Percentiles rank a stretch among this genome's conserved stretches.
Evolutionary conservation across 768 basidiomycete species (phyloP).

Genomic region (Phlebiopsis gigantea): DNA sequence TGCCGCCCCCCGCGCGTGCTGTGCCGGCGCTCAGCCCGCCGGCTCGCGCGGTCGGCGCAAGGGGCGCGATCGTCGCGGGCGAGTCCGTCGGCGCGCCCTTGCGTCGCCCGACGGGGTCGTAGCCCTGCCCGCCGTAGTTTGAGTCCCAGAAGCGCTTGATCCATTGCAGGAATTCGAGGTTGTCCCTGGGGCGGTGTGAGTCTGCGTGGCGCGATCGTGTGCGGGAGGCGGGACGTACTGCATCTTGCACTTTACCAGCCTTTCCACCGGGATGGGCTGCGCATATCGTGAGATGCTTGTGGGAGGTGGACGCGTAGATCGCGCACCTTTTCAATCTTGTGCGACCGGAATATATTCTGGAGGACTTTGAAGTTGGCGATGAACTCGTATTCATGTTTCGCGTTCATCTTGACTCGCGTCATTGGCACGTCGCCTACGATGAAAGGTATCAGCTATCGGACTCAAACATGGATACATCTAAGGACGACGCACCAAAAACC

Average conservation of each 20-base stretch:
- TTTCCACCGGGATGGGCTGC: constrained; percentile 94
- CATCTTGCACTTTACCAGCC: constrained; percentile 97
- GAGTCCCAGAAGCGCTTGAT: constrained; percentile 93
- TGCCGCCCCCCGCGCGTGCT: constrained; percentile 52
- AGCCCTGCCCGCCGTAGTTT: constrained; percentile 82
- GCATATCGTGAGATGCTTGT: constrained; percentile 7
- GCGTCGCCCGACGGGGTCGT: constrained; percentile 80
- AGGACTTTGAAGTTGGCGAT: constrained; percentile 93
- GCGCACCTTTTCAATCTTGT: constrained; percentile 90
- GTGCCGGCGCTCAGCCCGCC: constrained; percentile 27
- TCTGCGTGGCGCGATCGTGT: background rate
- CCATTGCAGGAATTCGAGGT: constrained; percentile 98
- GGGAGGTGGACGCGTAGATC: background rate
- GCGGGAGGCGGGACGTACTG: constrained; percentile 54
- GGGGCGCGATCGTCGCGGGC: constrained; percentile 74
- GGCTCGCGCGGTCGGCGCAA: constrained; percentile 34
- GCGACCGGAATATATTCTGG: constrained; percentile 85
- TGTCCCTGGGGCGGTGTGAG: constrained; percentile 55
- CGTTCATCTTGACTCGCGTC: constrained; percentile 90
- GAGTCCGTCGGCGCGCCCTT: constrained; percentile 73
- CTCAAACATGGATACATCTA: constrained; percentile 4
- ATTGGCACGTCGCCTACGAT: constrained; percentile 92
- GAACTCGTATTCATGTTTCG: constrained; percentile 94
- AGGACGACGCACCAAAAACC: constrained; percentile 64
- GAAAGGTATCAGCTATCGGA: background rate